Evolutionary conservation across 768 basidiomycete genomes (phyloP), one percentile per base, ranked within the genome.

Genomic region (Pulveroboletus sp.): DNA sequence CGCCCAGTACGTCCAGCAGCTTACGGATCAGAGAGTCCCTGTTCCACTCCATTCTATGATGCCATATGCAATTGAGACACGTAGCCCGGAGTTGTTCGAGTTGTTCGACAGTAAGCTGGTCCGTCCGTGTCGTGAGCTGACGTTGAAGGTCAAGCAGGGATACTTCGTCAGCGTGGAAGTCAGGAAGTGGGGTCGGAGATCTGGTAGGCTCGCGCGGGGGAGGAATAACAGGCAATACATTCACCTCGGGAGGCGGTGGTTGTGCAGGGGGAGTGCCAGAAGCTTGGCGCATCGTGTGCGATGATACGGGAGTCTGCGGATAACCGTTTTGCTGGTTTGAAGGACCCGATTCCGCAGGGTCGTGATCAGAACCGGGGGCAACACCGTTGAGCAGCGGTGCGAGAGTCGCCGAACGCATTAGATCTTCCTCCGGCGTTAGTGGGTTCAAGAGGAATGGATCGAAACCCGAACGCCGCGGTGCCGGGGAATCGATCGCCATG

Each of bases 1-100:
- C 77, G 16, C 69, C 68, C 19, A 90, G 75, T n/a, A 79, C 65
- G 9, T 69, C 72, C 47, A 75, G 55, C 45, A 93, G 66, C 55
- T 88, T 82, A 24, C 64, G 63, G 2, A 95, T 63, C 43, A 94
- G 71, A 6, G 62, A 68, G 57, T 80, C 77, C 39, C 94, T 76
- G 61, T 96, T 80, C 96, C 96, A 99, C 29, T 87, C 86, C 12
- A 73, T 71, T 30, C 93, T 71, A 54, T 81, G 82, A 24, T 81
- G 73, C 94, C 94, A 99, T n/a, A 97, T 76, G 43, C 73, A 73
- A 35, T 83, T 81, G 22, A 93, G 78, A 58, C 83, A 86, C 3
- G 79, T 82, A 8, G 96, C 94, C 6, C 96, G 81, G 6, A 99
- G 76, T 67, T 98, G 93, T 64, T 98, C 96, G 6, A 99, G 78